Base-by-base conservation (phyloP, 257 asterid genomes). In the Gynochthodes officinalis region DNA sequence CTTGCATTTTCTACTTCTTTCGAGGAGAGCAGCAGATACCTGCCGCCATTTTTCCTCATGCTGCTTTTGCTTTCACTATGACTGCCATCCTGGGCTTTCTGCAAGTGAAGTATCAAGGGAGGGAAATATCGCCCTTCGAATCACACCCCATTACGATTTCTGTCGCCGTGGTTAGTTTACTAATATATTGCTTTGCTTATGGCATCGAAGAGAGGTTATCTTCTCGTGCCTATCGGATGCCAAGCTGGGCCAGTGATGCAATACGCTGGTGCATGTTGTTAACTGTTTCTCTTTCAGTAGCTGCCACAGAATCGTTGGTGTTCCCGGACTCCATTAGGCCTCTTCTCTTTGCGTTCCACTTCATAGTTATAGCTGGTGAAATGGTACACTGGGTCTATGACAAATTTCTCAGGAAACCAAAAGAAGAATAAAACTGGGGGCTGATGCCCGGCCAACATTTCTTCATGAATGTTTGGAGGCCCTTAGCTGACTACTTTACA, bases 61-160 rank as follows among this genome's bases (percentile, higher is more conserved):
- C 43, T 10, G 72, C 72, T 28, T 63, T 63, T 63, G 32, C 68
- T 63, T 63, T 63, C 16, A 35, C 28, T 1, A 33, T 61, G 33
- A 0, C 32, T 32, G 61, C 21, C 8, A 33, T 67, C 4, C 61
- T 67, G 18, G 46, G 72, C 40, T 33, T 67, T 53, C 40, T 67
- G 30, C 72, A 67, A 21, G 59, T 67, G 15, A 67, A 67, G 72
- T 67, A 67, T 15, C 72, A 67, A 19, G 72, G 72, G 21, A 67
- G 49, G 11, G 58, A 67, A 5, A 37, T 10, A 49, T 28, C 72
- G n/a, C 72, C 72, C 1, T 67, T 67, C 42, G 72, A 67, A 18
- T 19, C 72, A 19, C 57, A 49, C 46, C 72, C 72, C 43, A 49
- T 0, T 2, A 19, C 42, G 2, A 49, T 37, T 28, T 30, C 44